These are phyloP conservation scores for Solanum arcanum DNA, from an alignment of 257 asterid genomes.

Conservation along the genomic window DNA sequence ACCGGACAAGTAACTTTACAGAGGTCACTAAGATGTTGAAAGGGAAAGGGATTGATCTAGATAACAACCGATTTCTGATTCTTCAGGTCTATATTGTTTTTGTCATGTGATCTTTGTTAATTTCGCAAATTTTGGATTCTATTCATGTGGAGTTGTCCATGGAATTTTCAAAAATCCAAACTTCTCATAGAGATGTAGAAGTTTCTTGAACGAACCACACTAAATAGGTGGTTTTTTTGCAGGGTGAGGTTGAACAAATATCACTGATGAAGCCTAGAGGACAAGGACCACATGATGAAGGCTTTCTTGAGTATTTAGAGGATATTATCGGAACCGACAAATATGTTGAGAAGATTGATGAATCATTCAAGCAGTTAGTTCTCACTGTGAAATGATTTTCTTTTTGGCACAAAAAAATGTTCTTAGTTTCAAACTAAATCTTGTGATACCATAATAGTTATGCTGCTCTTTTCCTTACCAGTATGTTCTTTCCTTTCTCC, in stretches of 20 bases:
- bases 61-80: conserved; percentile 87
- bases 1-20: conserved; percentile 71
- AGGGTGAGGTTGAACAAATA: conserved; percentile 99
- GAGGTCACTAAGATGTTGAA: conserved; percentile 87
- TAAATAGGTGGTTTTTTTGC: conserved; percentile 7
- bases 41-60: conserved; percentile 97
- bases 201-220: background rate
- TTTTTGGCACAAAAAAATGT: background rate
- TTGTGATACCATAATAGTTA: background rate
- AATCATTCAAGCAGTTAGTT: conserved; percentile 78
- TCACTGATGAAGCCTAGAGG: conserved; percentile 97
- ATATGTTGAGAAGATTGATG: conserved; percentile 93
- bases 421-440: background rate
- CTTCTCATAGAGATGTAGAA: background rate
- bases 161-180: background rate
- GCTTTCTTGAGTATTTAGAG: conserved; percentile 96
- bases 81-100: conserved; percentile 57
- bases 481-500: background rate
- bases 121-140: background rate
- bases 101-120: background rate
- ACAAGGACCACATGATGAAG: conserved; percentile 98
- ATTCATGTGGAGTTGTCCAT: background rate
- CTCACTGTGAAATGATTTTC: background rate
- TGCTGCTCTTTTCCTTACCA: background rate
- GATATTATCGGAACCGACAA: conserved; percentile 95